Evolutionary conservation across 208 protist species (phyloP), one percentile per base, ranked within the genome.

Genomic region (Leptomonas seymouri): DNA sequence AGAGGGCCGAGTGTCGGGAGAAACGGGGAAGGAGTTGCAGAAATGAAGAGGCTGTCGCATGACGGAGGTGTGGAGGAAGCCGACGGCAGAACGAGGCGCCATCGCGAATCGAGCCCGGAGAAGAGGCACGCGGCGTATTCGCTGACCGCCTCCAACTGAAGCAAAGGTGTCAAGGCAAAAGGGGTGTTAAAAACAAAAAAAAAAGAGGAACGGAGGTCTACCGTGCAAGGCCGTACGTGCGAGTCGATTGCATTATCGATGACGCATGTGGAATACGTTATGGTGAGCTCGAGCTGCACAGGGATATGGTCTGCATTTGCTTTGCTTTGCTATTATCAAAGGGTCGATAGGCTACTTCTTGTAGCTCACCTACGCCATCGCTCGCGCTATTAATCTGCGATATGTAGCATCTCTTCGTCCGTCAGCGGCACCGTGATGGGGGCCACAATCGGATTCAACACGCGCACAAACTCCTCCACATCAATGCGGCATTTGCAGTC

Each of bases 401-500:
- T 82, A 23, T 61, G 53, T 31, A 74, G 53, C 36, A 96, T 67
- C 75, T 93, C 90, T 61, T 92, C 90, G 9, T 76, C 66, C 18
- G 84, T 81, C 20, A 93, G 69, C 21, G 86, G 82, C 39, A 85
- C 81, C 28, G 86, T 89, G 69, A 96, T 66, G 5, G 78, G 48
- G 2, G 84, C 90, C 23, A 96, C 80, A 30, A 92, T 80, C 16
- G 87, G 81, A 25, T 86, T 71, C 31, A 87, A 46, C 62, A 88
- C 78, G 0, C 77, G 44, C 14, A 89, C 62, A 48, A 91, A 93
- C 71, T 96, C 84, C 23, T 62, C 78, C 45, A 85, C 60, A 49
- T 96, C 78, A 0, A 96, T 74, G 30, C 84, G 61, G 28, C 80
- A 65, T 69, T 96, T 96, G 81, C 90, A 96, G 69, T 92, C 84